A percentile compares a stretch with the other conserved stretches of the same genome.
Evolutionary conservation across 352 stramenopile species (phyloP).

Genomic region (Phytophthora pluvialis): DNA sequence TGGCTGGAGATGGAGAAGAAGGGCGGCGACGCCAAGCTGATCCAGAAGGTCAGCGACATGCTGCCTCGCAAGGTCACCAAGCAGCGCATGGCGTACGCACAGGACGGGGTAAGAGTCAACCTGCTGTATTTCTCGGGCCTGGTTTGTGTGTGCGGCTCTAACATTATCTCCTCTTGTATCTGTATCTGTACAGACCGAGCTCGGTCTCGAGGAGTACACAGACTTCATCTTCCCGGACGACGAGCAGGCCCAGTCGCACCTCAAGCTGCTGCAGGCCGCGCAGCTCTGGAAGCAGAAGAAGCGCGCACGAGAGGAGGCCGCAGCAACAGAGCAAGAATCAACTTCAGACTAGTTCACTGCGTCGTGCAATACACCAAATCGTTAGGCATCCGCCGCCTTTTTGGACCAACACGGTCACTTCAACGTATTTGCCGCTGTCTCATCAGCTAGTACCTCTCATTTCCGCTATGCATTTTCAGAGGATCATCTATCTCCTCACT

Average conservation of each 20-base stretch:
- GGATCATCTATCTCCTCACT: constrained; percentile 6
- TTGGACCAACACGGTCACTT: constrained; percentile 14
- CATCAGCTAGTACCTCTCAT: constrained; percentile 25
- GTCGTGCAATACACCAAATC: constrained; percentile 2
- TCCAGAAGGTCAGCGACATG: constrained; percentile 93
- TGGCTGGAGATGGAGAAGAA: constrained; percentile 96
- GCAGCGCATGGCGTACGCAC: constrained; percentile 93
- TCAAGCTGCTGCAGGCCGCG: constrained; percentile 98
- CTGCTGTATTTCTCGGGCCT: background rate
- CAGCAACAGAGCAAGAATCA: constrained; percentile 9
- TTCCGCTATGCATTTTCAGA: constrained; percentile 9
- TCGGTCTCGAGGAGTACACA: constrained; percentile 97
- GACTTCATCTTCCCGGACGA: constrained; percentile 99
- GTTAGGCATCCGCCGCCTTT: constrained; percentile 1
- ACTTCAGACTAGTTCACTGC: constrained; percentile 12
- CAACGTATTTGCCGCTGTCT: constrained; percentile 19
- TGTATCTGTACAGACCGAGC: constrained; percentile 60
- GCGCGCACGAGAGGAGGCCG: constrained; percentile 58
- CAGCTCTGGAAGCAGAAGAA: constrained; percentile 97
- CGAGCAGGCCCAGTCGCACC: constrained; percentile 93
- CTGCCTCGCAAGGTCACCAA: constrained; percentile 97
- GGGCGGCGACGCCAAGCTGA: constrained; percentile 51
- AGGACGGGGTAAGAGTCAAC: constrained; percentile 86
- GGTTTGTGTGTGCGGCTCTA: constrained; percentile 14
- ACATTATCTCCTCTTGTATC: background rate